Conservation (phyloP, 768 basidiomycete genomes). For the Dioszegia crocea region DNA sequence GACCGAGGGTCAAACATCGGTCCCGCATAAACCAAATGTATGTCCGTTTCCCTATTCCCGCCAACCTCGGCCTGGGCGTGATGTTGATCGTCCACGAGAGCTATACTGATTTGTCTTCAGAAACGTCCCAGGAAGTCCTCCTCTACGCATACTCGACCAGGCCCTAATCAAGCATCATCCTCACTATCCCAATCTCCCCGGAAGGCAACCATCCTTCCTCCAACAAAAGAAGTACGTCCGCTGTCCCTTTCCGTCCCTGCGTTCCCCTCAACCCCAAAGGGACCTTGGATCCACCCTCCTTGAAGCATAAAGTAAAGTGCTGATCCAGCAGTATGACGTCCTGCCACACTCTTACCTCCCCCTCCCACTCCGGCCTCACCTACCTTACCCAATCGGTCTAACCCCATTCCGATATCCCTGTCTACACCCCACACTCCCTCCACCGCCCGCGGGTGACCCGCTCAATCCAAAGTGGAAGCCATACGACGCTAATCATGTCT, state of each 20-base stretch:
- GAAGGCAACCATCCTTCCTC: neutral
- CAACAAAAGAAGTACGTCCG: conserved; percentile 4
- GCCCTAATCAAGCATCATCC: neutral
- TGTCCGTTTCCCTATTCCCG: too few relatives aligned
- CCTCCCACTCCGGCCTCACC: neutral
- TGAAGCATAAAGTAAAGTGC: too few relatives aligned
- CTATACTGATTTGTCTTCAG: neutral
- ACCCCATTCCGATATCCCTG: conserved; percentile 43
- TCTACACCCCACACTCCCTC: conserved; percentile 17
- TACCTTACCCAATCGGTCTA: conserved; percentile 29
- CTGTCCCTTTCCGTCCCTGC: neutral
- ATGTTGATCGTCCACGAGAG: too few relatives aligned
- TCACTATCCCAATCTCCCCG: neutral
- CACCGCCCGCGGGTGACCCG: conserved; percentile 37
- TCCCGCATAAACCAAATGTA: too few relatives aligned
- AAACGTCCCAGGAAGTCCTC: neutral
- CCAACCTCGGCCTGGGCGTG: too few relatives aligned
- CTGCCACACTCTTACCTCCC: neutral
- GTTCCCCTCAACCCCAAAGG: neutral
- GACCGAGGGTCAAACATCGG: too few relatives aligned
- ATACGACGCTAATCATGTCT: conserved; percentile 21
- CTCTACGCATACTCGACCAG: neutral
- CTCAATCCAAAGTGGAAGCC: conserved; percentile 25
- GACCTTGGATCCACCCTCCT: neutral
- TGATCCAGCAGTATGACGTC: too few relatives aligned